These are phyloP conservation scores for Hyaloscypha finlandica DNA, from an alignment of 495 filamentous ascomycete genomes.

Conservation along the genomic window DNA sequence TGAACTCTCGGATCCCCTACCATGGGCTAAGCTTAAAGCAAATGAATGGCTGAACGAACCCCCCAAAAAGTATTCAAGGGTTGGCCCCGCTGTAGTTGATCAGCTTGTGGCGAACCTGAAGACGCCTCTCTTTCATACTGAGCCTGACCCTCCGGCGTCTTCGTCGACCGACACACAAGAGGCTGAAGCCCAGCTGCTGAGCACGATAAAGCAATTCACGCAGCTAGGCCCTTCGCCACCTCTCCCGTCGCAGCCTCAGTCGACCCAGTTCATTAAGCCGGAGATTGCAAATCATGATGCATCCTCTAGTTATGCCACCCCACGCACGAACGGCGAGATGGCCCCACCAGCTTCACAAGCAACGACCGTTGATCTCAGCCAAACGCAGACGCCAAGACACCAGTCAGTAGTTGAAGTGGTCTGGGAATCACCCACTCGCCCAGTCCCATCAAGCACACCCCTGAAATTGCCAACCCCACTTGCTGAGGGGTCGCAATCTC, in stretches of 20 bases:
- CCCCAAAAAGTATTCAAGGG: slow-evolving; percentile 42
- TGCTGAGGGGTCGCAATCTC: background rate
- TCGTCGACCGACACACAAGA: slow-evolving; percentile 44
- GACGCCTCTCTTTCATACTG: slow-evolving; percentile 13
- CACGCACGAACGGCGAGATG: background rate
- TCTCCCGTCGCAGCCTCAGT: background rate
- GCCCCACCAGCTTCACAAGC: slow-evolving; percentile 26
- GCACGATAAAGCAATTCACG: slow-evolving; percentile 46
- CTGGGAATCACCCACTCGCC: slow-evolving; percentile 30
- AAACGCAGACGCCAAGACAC: slow-evolving; percentile 32
- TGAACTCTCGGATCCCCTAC: slow-evolving; percentile 51
- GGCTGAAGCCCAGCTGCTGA: slow-evolving; percentile 46
- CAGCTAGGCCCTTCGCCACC: slow-evolving; percentile 14
- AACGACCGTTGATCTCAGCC: slow-evolving; percentile 29
- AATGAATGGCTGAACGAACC: slow-evolving; percentile 43
- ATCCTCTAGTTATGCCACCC: background rate
- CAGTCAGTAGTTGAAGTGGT: slow-evolving; percentile 19
- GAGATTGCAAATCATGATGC: background rate
- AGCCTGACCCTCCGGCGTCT: slow-evolving; percentile 30
- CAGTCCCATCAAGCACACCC: slow-evolving; percentile 20
- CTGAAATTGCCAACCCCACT: slow-evolving; percentile 11
- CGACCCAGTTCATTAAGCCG: slow-evolving; percentile 1
- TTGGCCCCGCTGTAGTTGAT: slow-evolving; percentile 49
- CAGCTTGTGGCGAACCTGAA: slow-evolving; percentile 43
- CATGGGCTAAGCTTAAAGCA: slow-evolving; percentile 41